phyloP scores from a whole-genome alignment of 306 rosid species.

The Cucumis sativus region Cucumber_9930_V3 NC_026660.2:18824501-18825000 shows the following conservation, averaged over 20 bases:
- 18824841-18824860: conserved; percentile 11
- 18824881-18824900: background rate
- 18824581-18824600: background rate
- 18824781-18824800: conserved; percentile 63
- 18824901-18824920: conserved; percentile 27
- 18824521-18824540: background rate
- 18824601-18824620: background rate
- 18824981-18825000: conserved; percentile 26
- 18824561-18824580: background rate
- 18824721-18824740: conserved; percentile 60
- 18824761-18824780: conserved; percentile 72
- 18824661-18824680: background rate
- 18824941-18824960: conserved; percentile 31
- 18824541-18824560: background rate
- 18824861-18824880: background rate
- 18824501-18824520: background rate
- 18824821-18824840: conserved; percentile 53
- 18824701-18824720: background rate
- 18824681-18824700: background rate
- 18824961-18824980: conserved; percentile 26
- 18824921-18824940: conserved; percentile 48
- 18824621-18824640: background rate
- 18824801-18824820: conserved; percentile 38
- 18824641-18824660: background rate
- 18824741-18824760: conserved; percentile 55